Conservation (phyloP, 768 basidiomycete species). For the Suillus spraguei region DNA sequence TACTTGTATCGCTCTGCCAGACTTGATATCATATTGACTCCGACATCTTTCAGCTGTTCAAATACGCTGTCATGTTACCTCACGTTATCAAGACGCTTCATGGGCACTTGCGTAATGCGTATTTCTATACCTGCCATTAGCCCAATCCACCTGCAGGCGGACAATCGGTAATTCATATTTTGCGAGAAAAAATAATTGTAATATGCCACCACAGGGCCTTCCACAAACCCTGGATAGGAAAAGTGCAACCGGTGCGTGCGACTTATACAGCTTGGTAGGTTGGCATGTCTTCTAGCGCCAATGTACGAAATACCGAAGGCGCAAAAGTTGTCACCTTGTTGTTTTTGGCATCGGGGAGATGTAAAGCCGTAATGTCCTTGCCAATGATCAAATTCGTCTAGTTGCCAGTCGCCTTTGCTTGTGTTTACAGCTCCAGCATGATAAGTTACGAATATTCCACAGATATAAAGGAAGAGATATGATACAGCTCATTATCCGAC, state of each 20-base stretch:
- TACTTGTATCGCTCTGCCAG: background rate
- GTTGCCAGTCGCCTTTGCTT: background rate
- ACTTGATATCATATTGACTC: background rate
- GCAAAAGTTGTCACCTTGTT: background rate
- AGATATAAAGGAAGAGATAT: background rate
- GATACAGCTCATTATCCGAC: background rate
- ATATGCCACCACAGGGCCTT: background rate
- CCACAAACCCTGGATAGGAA: background rate
- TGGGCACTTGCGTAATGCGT: background rate
- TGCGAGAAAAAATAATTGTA: background rate
- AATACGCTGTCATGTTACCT: background rate
- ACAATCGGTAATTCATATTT: background rate
- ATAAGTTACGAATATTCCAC: background rate
- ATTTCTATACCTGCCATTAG: background rate
- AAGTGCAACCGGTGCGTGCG: background rate
- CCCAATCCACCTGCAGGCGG: background rate
- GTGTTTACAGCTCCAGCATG: background rate
- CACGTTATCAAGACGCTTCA: background rate
- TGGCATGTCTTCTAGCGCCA: background rate
- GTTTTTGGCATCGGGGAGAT: background rate
- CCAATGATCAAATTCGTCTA: background rate
- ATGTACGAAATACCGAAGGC: background rate
- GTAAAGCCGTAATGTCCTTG: background rate
- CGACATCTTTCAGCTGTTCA: background rate
- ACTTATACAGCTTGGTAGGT: conserved; percentile 2